Base-by-base conservation (phyloP, 2,329 filamentous ascomycete species). In the Exophiala phaeomuriformis region DNA sequence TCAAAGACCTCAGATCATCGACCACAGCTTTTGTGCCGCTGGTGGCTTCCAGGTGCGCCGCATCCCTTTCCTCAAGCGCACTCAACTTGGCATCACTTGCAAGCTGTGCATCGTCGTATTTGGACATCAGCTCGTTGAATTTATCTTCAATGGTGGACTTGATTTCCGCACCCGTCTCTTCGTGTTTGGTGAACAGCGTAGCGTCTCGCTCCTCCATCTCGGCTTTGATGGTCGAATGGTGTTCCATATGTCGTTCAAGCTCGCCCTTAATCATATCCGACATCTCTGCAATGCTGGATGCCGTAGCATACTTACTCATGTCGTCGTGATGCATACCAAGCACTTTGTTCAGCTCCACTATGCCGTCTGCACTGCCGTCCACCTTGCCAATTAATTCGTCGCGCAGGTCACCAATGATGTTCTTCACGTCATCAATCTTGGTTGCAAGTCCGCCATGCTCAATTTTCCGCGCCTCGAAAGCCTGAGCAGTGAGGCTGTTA, bases 61-160 rank as follows among this genome's bases (percentile, higher is more conserved):
- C 72, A 32, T 88, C 83, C 53, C 86, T 84, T 59, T 86, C 84
- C 62, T 91, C 88, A 50, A 83, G 81, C 33, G 84, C 79, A 60
- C 84, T 83, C 46, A 83, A 80, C 63, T 86, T 86, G 45, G 87
- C 84, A 42, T 94, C 86, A 31, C 88, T 78, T 5, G 82, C 75
- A 19, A 79, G 73, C 65, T 94, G 86, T 58, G 90, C 84, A 56
- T 93, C 88, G 51, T 96, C 90, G 65, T 95, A 94, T 68, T 94
- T 96, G 61, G 79, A 76, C 67, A 95, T 82, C 28, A 98, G 76
- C 49, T 90, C 87, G 54, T 80, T 80, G 62, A 96, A 82, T 66
- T 89, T 90, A 64, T 90, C 86, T 57, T 95, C 82, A 37, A 85
- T 73, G 68, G 81, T 82, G 47, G 72, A 69, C 3, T 72, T 71